These are phyloP conservation scores for Inonotus obliquus DNA, from an alignment of 1,284 basidiomycete species.

Conservation along the genomic window DNA sequence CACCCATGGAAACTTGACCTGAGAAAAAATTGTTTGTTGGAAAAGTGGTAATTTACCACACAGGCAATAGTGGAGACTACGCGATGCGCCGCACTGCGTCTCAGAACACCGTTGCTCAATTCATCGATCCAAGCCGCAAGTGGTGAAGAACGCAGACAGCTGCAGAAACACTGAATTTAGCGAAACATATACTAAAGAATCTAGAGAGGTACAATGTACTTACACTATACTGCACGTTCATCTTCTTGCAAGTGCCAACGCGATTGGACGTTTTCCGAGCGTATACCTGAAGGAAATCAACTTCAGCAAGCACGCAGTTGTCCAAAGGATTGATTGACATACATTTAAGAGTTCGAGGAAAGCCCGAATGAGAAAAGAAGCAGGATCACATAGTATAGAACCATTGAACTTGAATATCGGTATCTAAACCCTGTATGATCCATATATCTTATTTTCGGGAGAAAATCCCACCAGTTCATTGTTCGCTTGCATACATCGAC, in stretches of 20 bases:
- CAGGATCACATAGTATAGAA: constrained; percentile 5
- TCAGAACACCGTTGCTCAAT: constrained; percentile 18
- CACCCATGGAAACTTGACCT: constrained; percentile 19
- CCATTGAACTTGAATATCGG: constrained; percentile 12
- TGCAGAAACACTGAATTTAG: constrained; percentile 24
- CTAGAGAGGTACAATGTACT: background rate
- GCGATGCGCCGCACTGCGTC: constrained; percentile 13
- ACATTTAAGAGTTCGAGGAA: constrained; percentile 15
- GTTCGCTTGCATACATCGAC: too few species aligned
- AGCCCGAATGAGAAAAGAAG: background rate
- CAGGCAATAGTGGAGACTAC: constrained; percentile 20
- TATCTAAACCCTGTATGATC: too few species aligned
- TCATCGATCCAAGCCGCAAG: constrained; percentile 25
- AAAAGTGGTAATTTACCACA: constrained; percentile 6
- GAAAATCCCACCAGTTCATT: too few species aligned
- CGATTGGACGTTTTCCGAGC: constrained; percentile 23
- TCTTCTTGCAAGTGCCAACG: constrained; percentile 21
- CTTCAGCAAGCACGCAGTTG: background rate
- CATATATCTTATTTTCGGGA: constrained; percentile 7
- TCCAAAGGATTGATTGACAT: background rate
- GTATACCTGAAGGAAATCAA: constrained; percentile 13
- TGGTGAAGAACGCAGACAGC: constrained; percentile 25
- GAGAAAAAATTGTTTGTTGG: background rate
- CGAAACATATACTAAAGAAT: constrained; percentile 21
- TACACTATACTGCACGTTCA: constrained; percentile 21